Conservation (phyloP, 169 alveolate genomes). For the Cardiosporidium cionae region DNA sequence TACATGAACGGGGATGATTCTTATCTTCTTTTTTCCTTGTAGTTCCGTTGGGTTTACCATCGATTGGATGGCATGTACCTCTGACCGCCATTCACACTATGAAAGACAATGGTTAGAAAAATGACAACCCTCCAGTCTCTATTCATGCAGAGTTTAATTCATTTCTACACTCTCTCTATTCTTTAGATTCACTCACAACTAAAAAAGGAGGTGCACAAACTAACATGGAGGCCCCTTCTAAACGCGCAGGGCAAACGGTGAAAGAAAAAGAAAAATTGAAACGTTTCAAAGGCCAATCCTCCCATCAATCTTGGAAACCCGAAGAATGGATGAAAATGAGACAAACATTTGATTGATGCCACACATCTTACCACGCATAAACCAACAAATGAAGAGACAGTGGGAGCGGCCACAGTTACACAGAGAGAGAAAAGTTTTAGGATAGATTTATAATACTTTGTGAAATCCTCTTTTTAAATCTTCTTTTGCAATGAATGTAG, state of each 20-base stretch:
- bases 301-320: conserved; percentile 30
- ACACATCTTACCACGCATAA: no score
- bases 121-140: neutral
- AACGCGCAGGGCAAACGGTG: conserved; percentile 9
- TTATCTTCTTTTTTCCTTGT: neutral
- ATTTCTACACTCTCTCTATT: neutral
- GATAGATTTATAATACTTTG: no score
- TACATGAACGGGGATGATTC: no score
- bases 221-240: neutral
- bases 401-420: no score
- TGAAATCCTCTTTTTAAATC: no score
- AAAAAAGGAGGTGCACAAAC: neutral
- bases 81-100: neutral
- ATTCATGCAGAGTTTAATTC: neutral
- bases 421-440: no score
- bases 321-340: conserved; percentile 30
- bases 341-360: conserved; percentile 28
- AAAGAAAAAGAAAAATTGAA: conserved; percentile 23
- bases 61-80: neutral
- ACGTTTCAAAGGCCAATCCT: conserved; percentile 25
- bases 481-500: no score
- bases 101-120: neutral
- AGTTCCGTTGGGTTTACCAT: neutral
- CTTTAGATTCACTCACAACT: neutral
- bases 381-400: no score